Conservation (phyloP, 1,284 basidiomycete genomes). For the Spongispora temasekensis region DNA sequence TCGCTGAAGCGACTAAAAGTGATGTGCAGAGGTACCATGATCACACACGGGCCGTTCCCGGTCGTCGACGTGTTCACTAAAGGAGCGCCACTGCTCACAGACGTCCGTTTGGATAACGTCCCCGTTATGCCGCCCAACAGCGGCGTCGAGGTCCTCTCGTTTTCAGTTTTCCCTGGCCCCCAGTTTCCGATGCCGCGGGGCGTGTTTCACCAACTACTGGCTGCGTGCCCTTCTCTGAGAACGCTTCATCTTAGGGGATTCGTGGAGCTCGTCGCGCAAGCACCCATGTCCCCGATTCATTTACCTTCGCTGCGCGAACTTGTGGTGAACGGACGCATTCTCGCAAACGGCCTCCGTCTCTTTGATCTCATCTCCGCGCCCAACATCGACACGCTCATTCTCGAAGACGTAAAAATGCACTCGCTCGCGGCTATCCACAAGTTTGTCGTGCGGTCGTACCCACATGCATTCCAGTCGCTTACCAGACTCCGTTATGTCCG, state of each 20-base stretch:
- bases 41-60: constrained; percentile 31
- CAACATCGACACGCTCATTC: constrained; percentile 32
- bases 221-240: constrained; percentile 22
- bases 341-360: constrained; percentile 31
- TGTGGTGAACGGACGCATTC: constrained; percentile 32
- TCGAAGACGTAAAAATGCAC: constrained; percentile 33
- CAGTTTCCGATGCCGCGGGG: constrained; percentile 31
- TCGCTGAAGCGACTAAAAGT: constrained; percentile 26
- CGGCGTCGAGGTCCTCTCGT: constrained; percentile 22
- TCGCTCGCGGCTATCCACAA: constrained; percentile 33
- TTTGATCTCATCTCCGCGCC: constrained; percentile 35
- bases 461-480: constrained; percentile 30
- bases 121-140: constrained; percentile 28
- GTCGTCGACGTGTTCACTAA: constrained; percentile 24
- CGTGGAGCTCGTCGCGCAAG: constrained; percentile 26
- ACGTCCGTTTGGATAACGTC: constrained; percentile 33
- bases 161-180: constrained; percentile 34
- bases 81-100: constrained; percentile 32
- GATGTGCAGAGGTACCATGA: constrained; percentile 36
- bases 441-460: constrained; percentile 27
- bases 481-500: constrained; percentile 29
- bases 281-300: constrained; percentile 20
- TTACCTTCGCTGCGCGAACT: constrained; percentile 33
- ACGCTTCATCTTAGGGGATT: constrained; percentile 34
- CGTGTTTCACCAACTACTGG: constrained; percentile 24